phyloP scores from a whole-genome alignment of 2,329 filamentous ascomycete species.

The Aureobasidium sp. region DNA sequence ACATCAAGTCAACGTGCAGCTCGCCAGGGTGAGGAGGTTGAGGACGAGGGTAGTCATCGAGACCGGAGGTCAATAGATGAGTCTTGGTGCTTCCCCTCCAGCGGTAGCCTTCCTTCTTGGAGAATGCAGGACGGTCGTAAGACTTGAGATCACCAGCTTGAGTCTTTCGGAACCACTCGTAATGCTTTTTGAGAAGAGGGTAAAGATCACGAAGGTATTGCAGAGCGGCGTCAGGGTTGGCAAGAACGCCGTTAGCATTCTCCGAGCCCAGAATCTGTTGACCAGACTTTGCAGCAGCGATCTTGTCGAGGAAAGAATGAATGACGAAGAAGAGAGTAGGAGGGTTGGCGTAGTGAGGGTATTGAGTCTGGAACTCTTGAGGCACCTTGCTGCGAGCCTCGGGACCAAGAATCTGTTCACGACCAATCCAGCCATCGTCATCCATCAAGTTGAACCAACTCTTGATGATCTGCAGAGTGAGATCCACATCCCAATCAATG shows the following conservation, averaged over 20 bases:
- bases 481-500: constrained; percentile 87
- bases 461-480: constrained; percentile 78
- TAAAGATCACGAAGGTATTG: constrained; percentile 72
- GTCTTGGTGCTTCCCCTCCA: constrained; percentile 85
- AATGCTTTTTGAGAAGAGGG: constrained; percentile 80
- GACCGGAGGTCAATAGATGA: constrained; percentile 85
- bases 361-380: constrained; percentile 85
- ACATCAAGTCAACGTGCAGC: constrained; percentile 88
- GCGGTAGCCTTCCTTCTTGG: constrained; percentile 84
- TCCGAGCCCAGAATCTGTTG: constrained; percentile 28
- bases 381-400: constrained; percentile 96
- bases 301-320: constrained; percentile 72
- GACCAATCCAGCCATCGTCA: constrained; percentile 92
- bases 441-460: constrained; percentile 98
- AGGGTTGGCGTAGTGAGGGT: constrained; percentile 95
- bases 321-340: constrained; percentile 89
- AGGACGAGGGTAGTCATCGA: constrained; percentile 92
- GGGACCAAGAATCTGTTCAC: constrained; percentile 86
- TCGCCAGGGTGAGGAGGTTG: constrained; percentile 93
- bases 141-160: constrained; percentile 84
- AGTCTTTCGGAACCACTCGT: constrained; percentile 90
- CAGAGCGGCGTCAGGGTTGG: constrained; percentile 60
- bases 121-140: constrained; percentile 85
- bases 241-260: constrained; percentile 47
- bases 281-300: constrained; percentile 14